Base-by-base conservation (phyloP, 768 basidiomycete species). In the Suillus luteus region DNA sequence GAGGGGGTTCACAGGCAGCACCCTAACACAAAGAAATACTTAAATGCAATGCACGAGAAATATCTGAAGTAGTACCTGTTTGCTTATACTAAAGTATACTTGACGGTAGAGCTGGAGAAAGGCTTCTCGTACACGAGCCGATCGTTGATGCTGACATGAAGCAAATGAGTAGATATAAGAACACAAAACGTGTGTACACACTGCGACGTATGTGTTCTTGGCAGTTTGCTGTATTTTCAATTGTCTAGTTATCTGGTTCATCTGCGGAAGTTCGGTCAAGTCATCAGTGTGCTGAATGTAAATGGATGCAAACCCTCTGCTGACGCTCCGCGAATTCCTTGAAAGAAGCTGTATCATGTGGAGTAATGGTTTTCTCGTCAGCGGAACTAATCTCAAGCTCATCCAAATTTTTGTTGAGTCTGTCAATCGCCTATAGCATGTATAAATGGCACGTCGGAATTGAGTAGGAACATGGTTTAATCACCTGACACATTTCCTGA, bases 181-280 rank as follows among this genome's bases (percentile, higher is more conserved):
- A 19, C 17, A 52, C 10, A 19, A 43, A 52, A 52, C 9, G 4
- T 9, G 27, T 52, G 27, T 52, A 52, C 51, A 19, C 27, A 52
- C 51, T 52, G 51, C 51, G 17, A 52, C 10, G 51, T 52, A 52
- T 27, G 51, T 52, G 27, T 31, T 52, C 17, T 52, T 52, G 4
- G 14, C 17, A 31, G 51, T 27, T 17, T 52, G 15, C 27, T 15
- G 3, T 17, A 8, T 52, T 31, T 2, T 15, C 51, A 52, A 52
- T 31, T 31, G 27, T 9, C 9, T 5, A 5, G 51, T 31, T 31
- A 52, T 31, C 0, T 31, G 15, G 0, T 6, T 1, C 24, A 9
- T 27, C 48, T 49, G 48, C 7, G 14, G 14, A 49, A 49, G 1
- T 27, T 51, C 49, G 4, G 24, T 17, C 49, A 24, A 24, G 22